Percentiles rank a stretch among this genome's conserved stretches.
Evolutionary conservation across 2,329 filamentous ascomycete genomes (phyloP).

Genomic region (Fusarium caatingaense): DNA sequence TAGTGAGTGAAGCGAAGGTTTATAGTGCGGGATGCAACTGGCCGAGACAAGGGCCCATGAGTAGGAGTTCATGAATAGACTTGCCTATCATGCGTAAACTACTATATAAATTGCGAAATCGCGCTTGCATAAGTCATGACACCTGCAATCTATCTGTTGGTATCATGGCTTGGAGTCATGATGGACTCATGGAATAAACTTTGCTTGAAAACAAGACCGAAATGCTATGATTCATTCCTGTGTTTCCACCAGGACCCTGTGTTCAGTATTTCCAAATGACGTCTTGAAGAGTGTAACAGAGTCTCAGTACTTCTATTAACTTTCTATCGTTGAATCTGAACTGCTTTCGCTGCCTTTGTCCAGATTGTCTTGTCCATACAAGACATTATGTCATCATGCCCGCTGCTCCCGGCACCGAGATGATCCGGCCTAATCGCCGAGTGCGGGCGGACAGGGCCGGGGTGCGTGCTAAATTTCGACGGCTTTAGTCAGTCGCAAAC

Average conservation of each 20-base stretch:
- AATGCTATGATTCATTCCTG: not conserved
- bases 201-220: not conserved
- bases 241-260: not conserved
- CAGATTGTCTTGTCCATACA: not conserved
- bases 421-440: slow-evolving; percentile 49
- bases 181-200: not conserved
- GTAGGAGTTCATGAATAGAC: slow-evolving; percentile 35
- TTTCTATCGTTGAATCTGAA: not conserved
- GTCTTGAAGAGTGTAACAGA: not conserved
- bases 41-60: slow-evolving; percentile 2
- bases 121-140: not conserved
- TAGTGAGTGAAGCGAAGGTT: slow-evolving; percentile 3
- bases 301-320: not conserved
- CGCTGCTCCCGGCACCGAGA: slow-evolving; percentile 39
- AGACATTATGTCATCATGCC: slow-evolving; percentile 41
- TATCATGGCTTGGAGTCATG: not conserved
- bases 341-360: not conserved
- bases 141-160: too few species aligned
- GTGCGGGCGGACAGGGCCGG: slow-evolving; percentile 39
- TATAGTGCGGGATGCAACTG: slow-evolving; percentile 13
- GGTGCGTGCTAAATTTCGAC: slow-evolving; percentile 43
- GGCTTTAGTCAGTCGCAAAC: slow-evolving; percentile 44
- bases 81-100: not conserved
- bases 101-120: not conserved
- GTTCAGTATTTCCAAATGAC: not conserved